Evolutionary conservation across 83 land plant genomes (phyloP).

Genomic region (Picea abies): DNA sequence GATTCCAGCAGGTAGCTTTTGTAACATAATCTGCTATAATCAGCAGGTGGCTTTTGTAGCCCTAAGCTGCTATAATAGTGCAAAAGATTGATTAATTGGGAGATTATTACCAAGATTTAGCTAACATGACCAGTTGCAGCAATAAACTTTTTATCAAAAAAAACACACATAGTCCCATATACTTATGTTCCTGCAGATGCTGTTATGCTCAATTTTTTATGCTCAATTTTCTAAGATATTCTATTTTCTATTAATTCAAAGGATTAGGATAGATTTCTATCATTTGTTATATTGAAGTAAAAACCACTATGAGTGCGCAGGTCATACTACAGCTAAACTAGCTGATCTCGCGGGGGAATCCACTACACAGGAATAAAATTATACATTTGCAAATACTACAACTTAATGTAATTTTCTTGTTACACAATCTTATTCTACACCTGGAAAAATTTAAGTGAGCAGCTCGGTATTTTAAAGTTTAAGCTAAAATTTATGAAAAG

Average conservation of each 20-base stretch:
- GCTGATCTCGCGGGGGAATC: too few species aligned
- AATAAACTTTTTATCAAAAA: neutral
- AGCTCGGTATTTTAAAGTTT: neutral
- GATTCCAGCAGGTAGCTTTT: neutral
- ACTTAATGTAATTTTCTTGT: neutral
- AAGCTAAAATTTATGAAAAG: too few species aligned
- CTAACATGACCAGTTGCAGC: neutral
- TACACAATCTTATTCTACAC: neutral
- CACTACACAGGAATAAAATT: too few species aligned
- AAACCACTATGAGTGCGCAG: too few species aligned
- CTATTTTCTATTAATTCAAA: neutral
- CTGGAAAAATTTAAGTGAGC: neutral
- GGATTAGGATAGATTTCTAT: neutral
- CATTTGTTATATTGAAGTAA: too few species aligned
- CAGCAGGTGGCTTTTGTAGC: too few species aligned
- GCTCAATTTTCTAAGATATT: too few species aligned
- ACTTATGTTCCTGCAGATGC: neutral
- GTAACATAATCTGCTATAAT: too few species aligned
- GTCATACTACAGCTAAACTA: too few species aligned
- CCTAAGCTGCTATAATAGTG: neutral
- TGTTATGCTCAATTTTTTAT: neutral
- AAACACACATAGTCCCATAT: neutral
- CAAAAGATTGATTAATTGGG: neutral
- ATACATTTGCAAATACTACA: too few species aligned
- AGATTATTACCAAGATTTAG: neutral